Base-by-base conservation (phyloP, 1,284 basidiomycete genomes). In the Fomitopsis betulina region DNA sequence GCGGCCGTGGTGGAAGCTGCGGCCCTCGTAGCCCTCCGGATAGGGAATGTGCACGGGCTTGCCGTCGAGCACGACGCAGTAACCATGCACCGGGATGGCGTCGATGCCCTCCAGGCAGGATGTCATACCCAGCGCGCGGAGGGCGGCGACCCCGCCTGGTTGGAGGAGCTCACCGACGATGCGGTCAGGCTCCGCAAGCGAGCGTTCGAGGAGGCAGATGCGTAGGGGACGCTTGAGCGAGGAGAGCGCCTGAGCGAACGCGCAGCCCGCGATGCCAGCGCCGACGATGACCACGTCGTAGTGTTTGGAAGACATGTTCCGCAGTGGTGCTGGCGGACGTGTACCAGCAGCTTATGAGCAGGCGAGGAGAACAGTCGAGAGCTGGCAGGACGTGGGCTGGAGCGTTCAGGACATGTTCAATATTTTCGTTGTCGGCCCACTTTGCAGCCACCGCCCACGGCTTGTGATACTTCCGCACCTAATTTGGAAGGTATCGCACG, bases 161-260 rank as follows among this genome's bases (percentile, higher is more conserved):
- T 99, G 96, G 21, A 99, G 79, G 1, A 99, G 85, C 74, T 99
- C 97, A 38, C 97, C 96, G 39, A 99, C 96, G 66, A 99, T 98
- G 25, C 96, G 85, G 79, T 98, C 94, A 0, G 97, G 96, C 72
- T 96, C 91, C 0, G 87, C 80, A 12, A 98, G 81, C 40, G 96
- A 96, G 50, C 95, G 85, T 74, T 97, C 94, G 60, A 97, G 76
- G 2, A 96, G 75, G 21, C 88, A 87, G 61, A 96, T 86, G n/a
- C 84, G 85, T 33, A 95, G 80, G 1, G 87, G 87, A 55, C 82
- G 79, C 9, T 75, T 68, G 45, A 79, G 67, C 12, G 69, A 79
- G 6, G 89, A 82, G 54, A 93, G 83, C 0, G 85, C 86, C 65
- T 91, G 82, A 0, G 89, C 90, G 57, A 93, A 79, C 1, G 91